Evolutionary conservation across 345 rosid species (phyloP).

Genomic region (Brassica cretica): DNA sequence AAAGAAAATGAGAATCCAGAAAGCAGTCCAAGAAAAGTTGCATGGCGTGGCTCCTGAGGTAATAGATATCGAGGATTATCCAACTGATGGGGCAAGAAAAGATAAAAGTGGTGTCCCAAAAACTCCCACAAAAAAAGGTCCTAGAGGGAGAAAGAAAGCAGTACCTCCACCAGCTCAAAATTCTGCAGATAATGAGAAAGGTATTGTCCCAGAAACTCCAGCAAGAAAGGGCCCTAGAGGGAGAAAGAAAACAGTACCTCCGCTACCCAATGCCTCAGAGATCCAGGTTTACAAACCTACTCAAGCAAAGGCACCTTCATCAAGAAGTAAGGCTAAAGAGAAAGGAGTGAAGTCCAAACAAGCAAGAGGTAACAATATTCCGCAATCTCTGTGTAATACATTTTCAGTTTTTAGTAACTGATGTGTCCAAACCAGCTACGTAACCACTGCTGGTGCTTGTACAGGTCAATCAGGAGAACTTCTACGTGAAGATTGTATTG

Average conservation of each 20-base stretch:
- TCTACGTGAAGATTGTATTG: conserved; percentile 34
- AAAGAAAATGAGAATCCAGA: conserved; percentile 51
- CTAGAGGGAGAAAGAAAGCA: neutral
- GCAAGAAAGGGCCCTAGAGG: conserved; percentile 37
- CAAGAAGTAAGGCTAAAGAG: conserved; percentile 36
- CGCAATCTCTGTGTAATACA: conserved; percentile 13
- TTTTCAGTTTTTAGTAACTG: conserved; percentile 29
- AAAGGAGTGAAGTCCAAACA: conserved; percentile 34
- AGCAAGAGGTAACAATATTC: conserved; percentile 46
- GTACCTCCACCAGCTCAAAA: conserved; percentile 15
- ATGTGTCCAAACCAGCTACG: conserved; percentile 23
- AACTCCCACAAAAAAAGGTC: neutral
- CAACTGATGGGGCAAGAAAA: conserved; percentile 32
- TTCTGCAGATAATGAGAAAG: conserved; percentile 19
- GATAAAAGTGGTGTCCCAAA: conserved; percentile 5
- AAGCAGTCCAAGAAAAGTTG: conserved; percentile 28
- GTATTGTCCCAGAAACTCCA: conserved; percentile 38
- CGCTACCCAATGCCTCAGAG: conserved; percentile 28
- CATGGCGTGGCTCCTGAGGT: conserved; percentile 33
- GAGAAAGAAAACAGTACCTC: conserved; percentile 27
- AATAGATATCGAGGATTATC: conserved; percentile 31
- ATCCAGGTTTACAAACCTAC: conserved; percentile 33
- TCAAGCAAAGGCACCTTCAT: conserved; percentile 33
- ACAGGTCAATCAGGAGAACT: conserved; percentile 45
- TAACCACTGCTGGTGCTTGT: neutral